phyloP scores from a whole-genome alignment of 495 filamentous ascomycete genomes.

The Chaetomium cochliodes region DNA sequence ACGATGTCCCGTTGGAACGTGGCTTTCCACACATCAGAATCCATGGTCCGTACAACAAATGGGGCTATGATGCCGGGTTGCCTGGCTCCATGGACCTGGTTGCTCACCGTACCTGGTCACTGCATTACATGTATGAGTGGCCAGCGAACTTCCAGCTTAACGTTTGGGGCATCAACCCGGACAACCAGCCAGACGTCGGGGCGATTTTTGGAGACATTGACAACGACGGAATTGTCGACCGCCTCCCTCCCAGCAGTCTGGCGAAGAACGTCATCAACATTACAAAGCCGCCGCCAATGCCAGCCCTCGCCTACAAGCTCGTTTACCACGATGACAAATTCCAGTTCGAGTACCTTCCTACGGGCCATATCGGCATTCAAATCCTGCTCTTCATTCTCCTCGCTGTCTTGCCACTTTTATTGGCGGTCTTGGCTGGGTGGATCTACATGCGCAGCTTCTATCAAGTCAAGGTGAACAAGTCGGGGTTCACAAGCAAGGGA shows the following conservation, averaged over 20 bases:
- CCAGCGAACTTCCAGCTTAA: slow-evolving; percentile 64
- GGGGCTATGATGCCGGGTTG: slow-evolving; percentile 65
- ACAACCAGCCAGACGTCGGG: slow-evolving; percentile 60
- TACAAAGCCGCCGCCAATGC: slow-evolving; percentile 54
- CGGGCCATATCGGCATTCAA: slow-evolving; percentile 57
- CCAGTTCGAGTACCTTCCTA: slow-evolving; percentile 53
- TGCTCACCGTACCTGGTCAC: slow-evolving; percentile 57
- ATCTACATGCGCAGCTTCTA: slow-evolving; percentile 67
- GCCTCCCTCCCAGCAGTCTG: slow-evolving; percentile 61
- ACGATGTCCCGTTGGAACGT: slow-evolving; percentile 45
- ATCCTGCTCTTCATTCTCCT: slow-evolving; percentile 59
- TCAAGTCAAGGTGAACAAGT: slow-evolving; percentile 67
- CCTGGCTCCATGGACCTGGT: slow-evolving; percentile 56
- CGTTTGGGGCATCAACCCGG: slow-evolving; percentile 66
- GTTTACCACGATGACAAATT: slow-evolving; percentile 56
- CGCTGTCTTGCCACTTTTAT: slow-evolving; percentile 54
- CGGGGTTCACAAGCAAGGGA: slow-evolving; percentile 53
- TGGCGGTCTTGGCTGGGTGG: slow-evolving; percentile 53
- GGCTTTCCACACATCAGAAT: slow-evolving; percentile 61
- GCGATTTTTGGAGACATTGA: slow-evolving; percentile 38
- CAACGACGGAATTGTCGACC: slow-evolving; percentile 57
- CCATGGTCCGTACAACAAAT: slow-evolving; percentile 66
- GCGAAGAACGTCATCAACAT: slow-evolving; percentile 59
- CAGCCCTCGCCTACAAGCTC: slow-evolving; percentile 58
- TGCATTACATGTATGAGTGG: slow-evolving; percentile 65